Base-by-base conservation (phyloP, 1,284 basidiomycete species). In the Prillingera fragicola region DNA sequence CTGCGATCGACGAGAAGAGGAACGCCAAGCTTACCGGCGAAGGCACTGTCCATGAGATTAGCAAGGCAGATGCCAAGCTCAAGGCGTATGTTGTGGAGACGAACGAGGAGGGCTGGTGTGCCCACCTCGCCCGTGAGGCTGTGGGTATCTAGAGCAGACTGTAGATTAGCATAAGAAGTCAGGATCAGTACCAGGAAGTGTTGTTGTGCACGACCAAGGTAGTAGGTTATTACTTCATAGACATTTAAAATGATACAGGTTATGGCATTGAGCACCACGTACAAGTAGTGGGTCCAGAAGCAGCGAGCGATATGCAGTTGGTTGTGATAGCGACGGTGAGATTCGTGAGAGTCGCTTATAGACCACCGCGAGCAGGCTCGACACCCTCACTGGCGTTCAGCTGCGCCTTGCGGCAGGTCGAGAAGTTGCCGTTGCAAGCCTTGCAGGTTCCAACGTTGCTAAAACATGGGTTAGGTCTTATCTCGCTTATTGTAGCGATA, bases 1-100 rank as follows among this genome's bases (percentile, higher is more conserved):
- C 82, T 38, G 60, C 62, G 33, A 48, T 79, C 1, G 75, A 79
- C 46, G 57, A 64, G 13, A 60, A 63, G n/a, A 62, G 46, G n/a
- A 75, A 85, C 33, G 42, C 45, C 15, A 38, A 26, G 8, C 35
- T 44, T 22, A 18, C 27, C 4, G 41, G 28, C 1, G 34, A 43
- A 21, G 63, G 57, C 3, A 48, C 51, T 1, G 73, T 74, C 5
- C 57, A 55, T 41, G 58, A 60, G 51, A 72, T 75, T 38, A 72
- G 68, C 12, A 52, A 33, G 17, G 41, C 56, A 8, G 56, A 51
- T 13, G 71, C 68, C 46, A 69, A 60, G 52, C 44, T 76, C 7
- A 59, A 45, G 33, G 64, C 67, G 8, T 75, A 67, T 57, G 72
- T 76, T 9, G 75, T 76, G 17, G 59, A 73, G 61, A 77, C 76